Evolutionary conservation across 2,329 filamentous ascomycete species (phyloP).

Genomic region (Trichophyton benhamiae): DNA sequence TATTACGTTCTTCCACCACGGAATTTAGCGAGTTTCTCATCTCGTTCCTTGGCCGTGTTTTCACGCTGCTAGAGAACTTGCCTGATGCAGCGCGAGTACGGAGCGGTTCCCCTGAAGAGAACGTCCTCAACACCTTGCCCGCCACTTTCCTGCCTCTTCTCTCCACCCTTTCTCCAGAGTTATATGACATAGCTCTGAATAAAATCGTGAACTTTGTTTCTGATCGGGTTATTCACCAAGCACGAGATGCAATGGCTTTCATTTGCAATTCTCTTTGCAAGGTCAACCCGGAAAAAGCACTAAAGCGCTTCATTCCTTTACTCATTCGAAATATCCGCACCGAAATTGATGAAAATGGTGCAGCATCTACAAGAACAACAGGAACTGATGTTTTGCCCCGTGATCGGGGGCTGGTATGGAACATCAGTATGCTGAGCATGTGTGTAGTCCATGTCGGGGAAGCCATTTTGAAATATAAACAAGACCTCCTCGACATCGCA

Average conservation of each 20-base stretch:
- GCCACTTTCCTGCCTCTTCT: constrained; percentile 84
- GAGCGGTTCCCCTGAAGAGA: constrained; percentile 87
- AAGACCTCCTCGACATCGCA: constrained; percentile 81
- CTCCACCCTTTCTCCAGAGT: constrained; percentile 77
- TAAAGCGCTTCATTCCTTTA: constrained; percentile 83
- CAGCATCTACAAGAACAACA: constrained; percentile 85
- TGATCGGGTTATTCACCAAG: constrained; percentile 91
- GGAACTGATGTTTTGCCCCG: constrained; percentile 86
- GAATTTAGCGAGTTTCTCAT: constrained; percentile 87
- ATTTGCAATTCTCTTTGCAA: constrained; percentile 95
- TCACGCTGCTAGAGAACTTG: constrained; percentile 87
- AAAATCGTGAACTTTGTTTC: constrained; percentile 88
- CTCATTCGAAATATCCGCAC: constrained; percentile 83
- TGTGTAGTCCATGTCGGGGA: constrained; percentile 90
- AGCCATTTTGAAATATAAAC: constrained; percentile 76
- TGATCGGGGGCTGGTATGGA: constrained; percentile 89
- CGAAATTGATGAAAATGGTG: constrained; percentile 93
- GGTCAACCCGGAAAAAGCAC: constrained; percentile 82
- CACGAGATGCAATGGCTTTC: constrained; percentile 95
- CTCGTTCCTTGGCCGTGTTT: constrained; percentile 83
- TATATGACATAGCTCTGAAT: constrained; percentile 82
- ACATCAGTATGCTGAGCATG: constrained; percentile 95
- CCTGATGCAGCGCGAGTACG: constrained; percentile 81
- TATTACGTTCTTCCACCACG: constrained; percentile 85
- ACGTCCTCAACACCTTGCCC: constrained; percentile 88